phyloP scores from a whole-genome alignment of 495 filamentous ascomycete genomes.

The Articulospora tetracladia region DNA sequence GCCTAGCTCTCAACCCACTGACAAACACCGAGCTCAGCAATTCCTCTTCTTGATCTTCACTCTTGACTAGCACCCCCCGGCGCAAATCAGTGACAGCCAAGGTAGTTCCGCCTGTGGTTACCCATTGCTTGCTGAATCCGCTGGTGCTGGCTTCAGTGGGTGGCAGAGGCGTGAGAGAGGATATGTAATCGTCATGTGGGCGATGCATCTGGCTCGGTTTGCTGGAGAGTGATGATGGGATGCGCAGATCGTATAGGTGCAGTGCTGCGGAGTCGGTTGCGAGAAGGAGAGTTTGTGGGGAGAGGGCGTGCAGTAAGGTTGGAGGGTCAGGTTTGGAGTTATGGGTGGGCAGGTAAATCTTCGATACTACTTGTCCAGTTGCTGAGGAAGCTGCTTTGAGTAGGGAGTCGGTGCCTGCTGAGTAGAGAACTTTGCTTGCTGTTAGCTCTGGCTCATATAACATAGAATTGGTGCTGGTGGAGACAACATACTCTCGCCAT shows the following conservation, averaged over 20 bases:
- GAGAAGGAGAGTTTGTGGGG: constrained; percentile 82
- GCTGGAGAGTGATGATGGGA: constrained; percentile 48
- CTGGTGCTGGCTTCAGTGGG: constrained; percentile 72
- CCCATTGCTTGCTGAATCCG: constrained; percentile 87
- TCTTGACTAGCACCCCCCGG: constrained; percentile 73
- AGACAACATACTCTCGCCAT: constrained; percentile 33
- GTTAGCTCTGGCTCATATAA: not conserved
- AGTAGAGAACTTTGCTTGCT: constrained; percentile 62
- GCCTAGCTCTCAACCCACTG: constrained; percentile 53
- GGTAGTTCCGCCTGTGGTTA: constrained; percentile 86
- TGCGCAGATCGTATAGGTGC: constrained; percentile 86
- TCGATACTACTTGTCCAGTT: constrained; percentile 77
- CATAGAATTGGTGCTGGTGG: not conserved
- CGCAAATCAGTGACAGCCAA: constrained; percentile 85
- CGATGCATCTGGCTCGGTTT: constrained; percentile 73
- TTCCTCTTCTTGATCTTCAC: constrained; percentile 93
- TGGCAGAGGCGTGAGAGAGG: constrained; percentile 81
- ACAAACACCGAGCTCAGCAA: constrained; percentile 76
- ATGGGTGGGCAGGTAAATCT: constrained; percentile 57
- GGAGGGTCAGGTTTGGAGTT: constrained; percentile 56
- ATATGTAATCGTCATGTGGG: constrained; percentile 90
- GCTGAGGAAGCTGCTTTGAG: constrained; percentile 80
- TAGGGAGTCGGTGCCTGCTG: constrained; percentile 83
- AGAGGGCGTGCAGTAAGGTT: constrained; percentile 72
- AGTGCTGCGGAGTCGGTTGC: constrained; percentile 86